phyloP scores from a whole-genome alignment of 2,329 filamentous ascomycete genomes.

The Fusarium sp. region DNA sequence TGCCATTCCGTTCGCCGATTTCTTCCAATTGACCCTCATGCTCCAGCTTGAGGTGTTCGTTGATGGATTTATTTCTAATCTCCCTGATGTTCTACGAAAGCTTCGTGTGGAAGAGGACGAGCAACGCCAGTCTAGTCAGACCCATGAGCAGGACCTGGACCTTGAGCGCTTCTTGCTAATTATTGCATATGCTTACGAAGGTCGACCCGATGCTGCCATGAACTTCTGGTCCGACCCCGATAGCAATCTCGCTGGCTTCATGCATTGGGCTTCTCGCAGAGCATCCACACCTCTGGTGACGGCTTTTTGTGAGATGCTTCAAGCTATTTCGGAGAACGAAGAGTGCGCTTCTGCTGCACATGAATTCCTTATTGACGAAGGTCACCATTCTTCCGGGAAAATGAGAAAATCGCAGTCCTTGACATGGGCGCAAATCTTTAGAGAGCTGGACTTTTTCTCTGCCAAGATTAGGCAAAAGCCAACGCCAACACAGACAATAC shows the following conservation, averaged over 20 bases:
- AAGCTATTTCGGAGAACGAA: slow-evolving; percentile 85
- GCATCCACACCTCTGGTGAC: slow-evolving; percentile 96
- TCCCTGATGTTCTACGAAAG: slow-evolving; percentile 90
- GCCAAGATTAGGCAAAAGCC: slow-evolving; percentile 82
- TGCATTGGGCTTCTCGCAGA: slow-evolving; percentile 96
- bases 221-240: slow-evolving; percentile 95
- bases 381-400: slow-evolving; percentile 78
- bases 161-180: slow-evolving; percentile 93
- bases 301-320: slow-evolving; percentile 96
- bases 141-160: slow-evolving; percentile 76
- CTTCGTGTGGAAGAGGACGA: slow-evolving; percentile 92
- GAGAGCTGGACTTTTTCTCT: slow-evolving; percentile 87
- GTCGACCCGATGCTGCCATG: slow-evolving; percentile 84
- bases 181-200: slow-evolving; percentile 91
- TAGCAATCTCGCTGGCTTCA: slow-evolving; percentile 91
- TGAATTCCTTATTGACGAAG: slow-evolving; percentile 89
- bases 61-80: slow-evolving; percentile 93
- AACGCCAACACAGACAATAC: slow-evolving; percentile 55
- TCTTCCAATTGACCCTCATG: slow-evolving; percentile 81
- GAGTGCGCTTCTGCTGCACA: slow-evolving; percentile 88
- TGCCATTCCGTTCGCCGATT: slow-evolving; percentile 74
- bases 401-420: slow-evolving; percentile 86
- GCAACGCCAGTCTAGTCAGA: slow-evolving; percentile 77
- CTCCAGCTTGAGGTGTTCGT: slow-evolving; percentile 87
- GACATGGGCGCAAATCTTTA: slow-evolving; percentile 93